Percentiles rank a stretch among this genome's conserved stretches.
Evolutionary conservation across 2,329 filamentous ascomycete genomes (phyloP).

Genomic region (Knufia petricola): DNA sequence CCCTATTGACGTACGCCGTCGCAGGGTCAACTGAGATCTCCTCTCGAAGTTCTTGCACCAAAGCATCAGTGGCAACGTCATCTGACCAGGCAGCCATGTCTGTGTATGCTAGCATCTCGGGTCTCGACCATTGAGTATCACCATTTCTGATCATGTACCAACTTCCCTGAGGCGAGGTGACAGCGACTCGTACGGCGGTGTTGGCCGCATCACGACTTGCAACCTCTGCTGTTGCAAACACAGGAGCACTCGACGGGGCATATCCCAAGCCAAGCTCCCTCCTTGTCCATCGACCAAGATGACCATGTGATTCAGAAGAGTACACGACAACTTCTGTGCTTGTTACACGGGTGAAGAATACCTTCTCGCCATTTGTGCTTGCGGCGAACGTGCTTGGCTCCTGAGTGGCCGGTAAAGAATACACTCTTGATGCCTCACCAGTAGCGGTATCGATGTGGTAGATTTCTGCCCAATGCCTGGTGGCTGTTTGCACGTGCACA

Average conservation of each 20-base stretch:
- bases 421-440: conserved; percentile 62
- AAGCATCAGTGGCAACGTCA: conserved; percentile 59
- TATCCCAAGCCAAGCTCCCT: conserved; percentile 28
- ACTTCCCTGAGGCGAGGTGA: conserved; percentile 56
- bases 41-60: conserved; percentile 71
- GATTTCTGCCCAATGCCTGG: conserved; percentile 71
- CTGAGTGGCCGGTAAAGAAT: conserved; percentile 62
- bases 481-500: conserved; percentile 64
- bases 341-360: conserved; percentile 81
- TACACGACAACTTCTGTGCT: conserved; percentile 62
- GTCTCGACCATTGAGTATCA: conserved; percentile 66
- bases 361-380: conserved; percentile 66
- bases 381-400: conserved; percentile 68
- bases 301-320: conserved; percentile 65
- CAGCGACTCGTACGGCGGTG: conserved; percentile 69
- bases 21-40: conserved; percentile 75
- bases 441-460: conserved; percentile 71
- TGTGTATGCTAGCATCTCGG: conserved; percentile 72
- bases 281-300: conserved; percentile 64
- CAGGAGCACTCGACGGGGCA: conserved; percentile 22
- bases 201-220: conserved; percentile 58
- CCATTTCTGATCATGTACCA: conserved; percentile 82
- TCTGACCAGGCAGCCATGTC: conserved; percentile 73
- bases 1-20: conserved; percentile 76
- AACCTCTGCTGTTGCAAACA: conserved; percentile 73